These are phyloP conservation scores for Saccharomycopsis sp. DNA, from an alignment of 805 yeast genomes.

Conservation along the genomic window DNA sequence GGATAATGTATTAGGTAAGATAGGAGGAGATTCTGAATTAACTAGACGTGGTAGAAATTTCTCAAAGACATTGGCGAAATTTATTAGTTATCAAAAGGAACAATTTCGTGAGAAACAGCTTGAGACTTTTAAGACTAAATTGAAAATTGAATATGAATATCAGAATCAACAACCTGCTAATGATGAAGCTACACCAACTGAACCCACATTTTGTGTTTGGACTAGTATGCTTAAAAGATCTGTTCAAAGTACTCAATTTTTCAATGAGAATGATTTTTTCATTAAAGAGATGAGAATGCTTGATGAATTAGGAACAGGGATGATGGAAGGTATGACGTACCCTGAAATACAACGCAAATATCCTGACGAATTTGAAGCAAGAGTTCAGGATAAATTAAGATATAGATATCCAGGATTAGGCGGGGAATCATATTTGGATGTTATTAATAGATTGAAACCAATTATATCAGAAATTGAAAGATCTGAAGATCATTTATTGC, in stretches of 20 bases:
- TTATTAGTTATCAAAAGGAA: constrained; percentile 62
- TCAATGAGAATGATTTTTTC: constrained; percentile 68
- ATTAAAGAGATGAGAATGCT: constrained; percentile 88
- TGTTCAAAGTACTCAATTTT: constrained; percentile 66
- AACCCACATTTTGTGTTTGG: constrained; percentile 84
- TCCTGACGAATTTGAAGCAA: constrained; percentile 74
- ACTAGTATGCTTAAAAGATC: constrained; percentile 79
- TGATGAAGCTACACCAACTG: constrained; percentile 39
- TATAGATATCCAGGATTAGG: constrained; percentile 97
- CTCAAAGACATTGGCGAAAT: constrained; percentile 62
- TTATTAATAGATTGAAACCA: constrained; percentile 81
- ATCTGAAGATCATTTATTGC: constrained; percentile 76
- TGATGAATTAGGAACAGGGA: constrained; percentile 89
- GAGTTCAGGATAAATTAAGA: constrained; percentile 69
- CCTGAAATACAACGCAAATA: constrained; percentile 64
- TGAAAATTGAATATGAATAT: constrained; percentile 9
- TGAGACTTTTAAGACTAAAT: constrained; percentile 38
- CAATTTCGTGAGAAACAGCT: constrained; percentile 62
- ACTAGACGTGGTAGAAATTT: constrained; percentile 75
- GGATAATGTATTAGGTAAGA: constrained; percentile 77
- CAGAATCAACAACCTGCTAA: constrained; percentile 22
- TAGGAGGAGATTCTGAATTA: constrained; percentile 87
- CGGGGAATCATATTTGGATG: constrained; percentile 93
- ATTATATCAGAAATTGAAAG: constrained; percentile 90
- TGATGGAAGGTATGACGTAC: constrained; percentile 88